A percentile compares a stretch with the other conserved stretches of the same genome.
Evolutionary conservation across 169 alveolate species (phyloP).

Genomic region (Plasmodium vivax): DNA sequence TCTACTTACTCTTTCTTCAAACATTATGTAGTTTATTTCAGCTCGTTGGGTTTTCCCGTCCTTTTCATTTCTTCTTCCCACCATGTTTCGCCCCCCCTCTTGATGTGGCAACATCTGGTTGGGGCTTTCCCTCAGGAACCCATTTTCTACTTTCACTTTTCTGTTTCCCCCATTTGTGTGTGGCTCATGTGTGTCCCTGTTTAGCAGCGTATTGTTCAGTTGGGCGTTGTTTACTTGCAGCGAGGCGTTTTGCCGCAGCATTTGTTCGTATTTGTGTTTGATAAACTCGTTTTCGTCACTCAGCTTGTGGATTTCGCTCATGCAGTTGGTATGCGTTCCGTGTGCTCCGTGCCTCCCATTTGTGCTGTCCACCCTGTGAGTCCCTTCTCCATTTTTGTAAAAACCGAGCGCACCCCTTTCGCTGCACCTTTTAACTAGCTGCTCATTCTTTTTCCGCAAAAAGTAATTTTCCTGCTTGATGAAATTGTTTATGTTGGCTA

Average conservation of each 20-base stretch:
- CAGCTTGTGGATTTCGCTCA: conserved; percentile 26
- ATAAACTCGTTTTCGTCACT: conserved; percentile 64
- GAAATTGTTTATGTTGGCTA: conserved; percentile 39
- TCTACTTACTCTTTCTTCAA: conserved; percentile 29
- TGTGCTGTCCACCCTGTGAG: neutral
- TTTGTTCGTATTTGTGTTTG: conserved; percentile 41
- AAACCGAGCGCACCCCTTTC: neutral
- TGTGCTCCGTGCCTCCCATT: neutral
- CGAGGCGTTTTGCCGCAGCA: conserved; percentile 37
- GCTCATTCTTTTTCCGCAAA: conserved; percentile 59
- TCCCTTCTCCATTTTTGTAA: neutral
- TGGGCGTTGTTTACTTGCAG: conserved; percentile 19
- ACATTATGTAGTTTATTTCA: neutral
- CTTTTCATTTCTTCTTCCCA: neutral
- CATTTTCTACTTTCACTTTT: neutral
- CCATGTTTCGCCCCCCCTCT: neutral
- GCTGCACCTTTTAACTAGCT: conserved; percentile 2
- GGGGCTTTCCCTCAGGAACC: neutral
- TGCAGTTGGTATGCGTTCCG: conserved; percentile 8
- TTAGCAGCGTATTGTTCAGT: conserved; percentile 28
- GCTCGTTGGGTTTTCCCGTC: neutral
- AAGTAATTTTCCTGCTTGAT: conserved; percentile 51
- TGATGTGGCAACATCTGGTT: neutral
- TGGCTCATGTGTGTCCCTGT: neutral
- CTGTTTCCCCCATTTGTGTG: neutral